Conservation (phyloP, 2,329 filamentous ascomycete species). For the Chaetomium sp. region DNA sequence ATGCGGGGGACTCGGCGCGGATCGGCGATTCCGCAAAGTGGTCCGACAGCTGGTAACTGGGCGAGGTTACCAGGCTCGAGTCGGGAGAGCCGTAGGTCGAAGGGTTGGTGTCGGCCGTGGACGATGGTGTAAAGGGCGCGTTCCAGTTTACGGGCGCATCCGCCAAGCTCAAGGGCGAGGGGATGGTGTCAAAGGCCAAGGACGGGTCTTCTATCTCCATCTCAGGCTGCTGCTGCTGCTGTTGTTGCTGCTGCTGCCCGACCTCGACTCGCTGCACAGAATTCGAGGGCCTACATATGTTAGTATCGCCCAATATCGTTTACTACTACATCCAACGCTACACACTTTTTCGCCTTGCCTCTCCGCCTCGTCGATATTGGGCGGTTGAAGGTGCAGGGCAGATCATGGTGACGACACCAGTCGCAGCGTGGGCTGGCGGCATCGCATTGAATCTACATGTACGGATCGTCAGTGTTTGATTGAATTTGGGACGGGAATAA, state of each 20-base stretch:
- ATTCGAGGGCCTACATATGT: background rate
- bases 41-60: constrained; percentile 14
- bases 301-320: background rate
- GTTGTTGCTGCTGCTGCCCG: background rate
- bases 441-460: constrained; percentile 53
- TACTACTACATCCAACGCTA: background rate
- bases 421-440: constrained; percentile 48
- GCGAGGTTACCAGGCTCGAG: constrained; percentile 5
- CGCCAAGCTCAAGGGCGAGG: constrained; percentile 8
- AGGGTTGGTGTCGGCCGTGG: constrained; percentile 7
- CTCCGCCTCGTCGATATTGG: constrained; percentile 24
- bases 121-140: constrained; percentile 10
- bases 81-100: constrained; percentile 3
- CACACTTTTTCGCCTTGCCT: constrained; percentile 23
- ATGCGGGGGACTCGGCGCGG: constrained; percentile 11
- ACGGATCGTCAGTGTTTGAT: constrained; percentile 7
- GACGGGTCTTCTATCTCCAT: background rate
- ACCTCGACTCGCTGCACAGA: background rate
- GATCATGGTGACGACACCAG: constrained; percentile 53
- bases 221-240: background rate
- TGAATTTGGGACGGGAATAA: constrained; percentile 7
- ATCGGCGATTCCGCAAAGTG: constrained; percentile 14
- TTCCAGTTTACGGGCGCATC: constrained; percentile 5
- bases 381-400: constrained; percentile 50
- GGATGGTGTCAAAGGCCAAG: background rate